Conservation (phyloP, 768 basidiomycete genomes). For the Naganishia vishniacii region DNA sequence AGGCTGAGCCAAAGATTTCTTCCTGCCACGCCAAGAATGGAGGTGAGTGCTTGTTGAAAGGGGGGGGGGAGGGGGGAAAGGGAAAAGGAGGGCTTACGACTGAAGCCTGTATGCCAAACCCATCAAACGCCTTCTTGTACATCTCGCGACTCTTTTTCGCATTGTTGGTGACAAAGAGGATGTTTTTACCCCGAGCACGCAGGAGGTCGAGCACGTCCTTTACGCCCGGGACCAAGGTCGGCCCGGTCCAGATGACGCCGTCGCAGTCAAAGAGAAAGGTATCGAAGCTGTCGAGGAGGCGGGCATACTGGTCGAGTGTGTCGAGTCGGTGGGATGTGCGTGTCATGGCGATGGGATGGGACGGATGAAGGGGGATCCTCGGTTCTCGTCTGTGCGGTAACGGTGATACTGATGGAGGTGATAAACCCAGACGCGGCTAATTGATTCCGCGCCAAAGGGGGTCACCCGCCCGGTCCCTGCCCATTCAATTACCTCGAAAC, state of each 20-base stretch:
- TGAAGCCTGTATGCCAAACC: constrained; percentile 69
- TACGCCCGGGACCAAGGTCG: constrained; percentile 70
- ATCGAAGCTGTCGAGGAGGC: constrained; percentile 62
- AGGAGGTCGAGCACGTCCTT: constrained; percentile 67
- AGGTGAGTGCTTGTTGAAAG: background rate
- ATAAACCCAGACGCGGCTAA: no score
- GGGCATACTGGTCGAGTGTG: constrained; percentile 46
- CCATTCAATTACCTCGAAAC: no score
- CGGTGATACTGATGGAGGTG: no score
- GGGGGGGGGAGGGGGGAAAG: background rate
- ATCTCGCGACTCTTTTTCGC: constrained; percentile 82
- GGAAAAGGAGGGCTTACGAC: background rate
- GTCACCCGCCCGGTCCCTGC: no score
- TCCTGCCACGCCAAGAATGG: constrained; percentile 55
- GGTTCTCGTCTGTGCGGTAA: no score
- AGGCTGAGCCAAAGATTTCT: constrained; percentile 94
- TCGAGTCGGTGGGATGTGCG: constrained; percentile 28
- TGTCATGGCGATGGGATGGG: background rate
- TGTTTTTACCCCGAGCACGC: constrained; percentile 60
- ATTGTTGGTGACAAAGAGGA: constrained; percentile 97
- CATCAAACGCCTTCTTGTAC: constrained; percentile 88
- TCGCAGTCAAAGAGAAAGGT: constrained; percentile 97
- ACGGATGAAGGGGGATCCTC: no score
- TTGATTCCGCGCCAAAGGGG: no score
- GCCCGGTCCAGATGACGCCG: constrained; percentile 87